Base-by-base conservation (phyloP, 768 basidiomycete species). In the Termitomyces sp. region DNA sequence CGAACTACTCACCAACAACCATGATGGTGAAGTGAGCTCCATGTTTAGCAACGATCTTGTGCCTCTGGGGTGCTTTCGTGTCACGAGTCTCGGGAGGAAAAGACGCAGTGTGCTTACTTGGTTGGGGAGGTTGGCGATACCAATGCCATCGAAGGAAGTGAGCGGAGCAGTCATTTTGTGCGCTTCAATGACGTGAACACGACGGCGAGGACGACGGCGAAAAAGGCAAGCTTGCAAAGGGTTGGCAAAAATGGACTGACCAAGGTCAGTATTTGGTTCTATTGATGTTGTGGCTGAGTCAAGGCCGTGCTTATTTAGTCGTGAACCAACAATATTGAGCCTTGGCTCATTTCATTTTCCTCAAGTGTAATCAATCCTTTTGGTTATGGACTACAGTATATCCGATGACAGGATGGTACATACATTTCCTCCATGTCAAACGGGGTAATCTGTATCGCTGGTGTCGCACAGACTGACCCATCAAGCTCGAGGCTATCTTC, bases 1-100 rank as follows among this genome's bases (percentile, higher is more conserved):
- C 11, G 19, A 10, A 19, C 3, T 30, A 70, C 89, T 70, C 66
- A 93, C 97, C 97, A 59, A 98, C 95, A 45, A 98, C 97, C 97
- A 99, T 99, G 67, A 99, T 84, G 56, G 97, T 98, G 77, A 98
- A 98, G 76, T 98, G 95, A 7, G 90, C 93, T 59, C 97, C 97
- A 68, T 81, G 87, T 79, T 98, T 96, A 60, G 94, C 95, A 61
- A 98, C 94, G 70, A 98, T 98, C 81, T 98, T 98, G 80, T 99
- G 97, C 79, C 91, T 87, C 95, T 98, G 45, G 58, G 63, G 54
- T 66, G 61, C 52, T 55, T 58, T 66, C 65, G 70, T 66, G 71
- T 72, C 62, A 71, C 60, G 57, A 42, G 9, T 40, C 6, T 47
- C 48, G 19, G 33, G 42, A 55, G 33, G 40, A 8, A 52, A 44